Base-by-base conservation (phyloP, 768 basidiomycete species). In the Lactifluus echinatus region DNA sequence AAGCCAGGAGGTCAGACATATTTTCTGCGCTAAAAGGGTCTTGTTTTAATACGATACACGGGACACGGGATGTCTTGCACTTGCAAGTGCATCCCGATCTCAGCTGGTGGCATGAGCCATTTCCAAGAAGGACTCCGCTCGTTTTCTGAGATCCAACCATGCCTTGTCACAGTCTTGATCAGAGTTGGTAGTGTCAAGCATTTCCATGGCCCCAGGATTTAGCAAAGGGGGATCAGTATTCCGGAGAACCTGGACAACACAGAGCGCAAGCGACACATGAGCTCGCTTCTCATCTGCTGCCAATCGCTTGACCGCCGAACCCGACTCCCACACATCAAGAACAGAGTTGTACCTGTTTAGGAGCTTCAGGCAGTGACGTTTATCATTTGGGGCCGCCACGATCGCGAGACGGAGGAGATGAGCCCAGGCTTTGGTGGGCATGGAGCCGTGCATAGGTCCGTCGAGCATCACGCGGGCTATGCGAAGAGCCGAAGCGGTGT, bases 381-480 rank as follows among this genome's bases (percentile, higher is more conserved):
- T 50, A 12, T 51, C 42, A 8, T 21, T 7, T 17, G 37, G 53
- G 17, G 29, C 2, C 3, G 50, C 51, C 14, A 26, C 40, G 53
- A n/a, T 28, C 23, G 63, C 63, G 17, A 57, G 43, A 14, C 29
- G 53, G 53, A 63, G 17, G 2, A 62, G 11, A 50, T 53, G 14
- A 12, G 2, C 17, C 63, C 63, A 63, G 26, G 19, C 53, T 4
- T 5, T 37, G 14, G 28, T 12, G 2, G 60, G 15, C 24, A 56
- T 15, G 1, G 54, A 28, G 17, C 29, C 33, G 46, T 8, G 23
- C 29, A 14, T 7, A 17, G 48, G 39, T 3, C 40, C 43, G 12
- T 45, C 43, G 4, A 42, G 29, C 15, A 29, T 1, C 7, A n/a
- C 34, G 4, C 50, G 59, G 39, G 42, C 28, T 19, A 50, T 49